Conservation (phyloP, 306 rosid species). For the Benincasa hispida region DNA sequence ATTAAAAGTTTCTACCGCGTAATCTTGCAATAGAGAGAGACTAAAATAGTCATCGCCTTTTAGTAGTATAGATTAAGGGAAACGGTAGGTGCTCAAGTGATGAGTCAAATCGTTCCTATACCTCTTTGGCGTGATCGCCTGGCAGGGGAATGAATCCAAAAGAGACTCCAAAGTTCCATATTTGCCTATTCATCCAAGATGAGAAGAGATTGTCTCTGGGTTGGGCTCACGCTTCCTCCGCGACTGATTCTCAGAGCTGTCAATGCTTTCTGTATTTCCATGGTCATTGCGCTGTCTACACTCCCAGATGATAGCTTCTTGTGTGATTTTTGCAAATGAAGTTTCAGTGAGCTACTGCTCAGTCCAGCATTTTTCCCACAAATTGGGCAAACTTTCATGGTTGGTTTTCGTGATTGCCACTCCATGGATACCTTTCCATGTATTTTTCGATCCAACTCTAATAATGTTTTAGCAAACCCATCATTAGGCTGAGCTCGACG, state of each 20-base stretch:
- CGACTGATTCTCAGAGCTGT: conserved; percentile 41
- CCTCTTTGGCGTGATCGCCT: too few species aligned
- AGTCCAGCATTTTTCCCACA: conserved; percentile 89
- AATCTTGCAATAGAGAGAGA: too few species aligned
- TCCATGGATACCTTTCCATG: conserved; percentile 83
- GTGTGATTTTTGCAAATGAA: conserved; percentile 85
- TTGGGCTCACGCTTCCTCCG: conserved; percentile 3
- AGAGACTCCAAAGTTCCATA: background rate
- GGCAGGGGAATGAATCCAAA: background rate
- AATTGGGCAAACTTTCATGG: conserved; percentile 79
- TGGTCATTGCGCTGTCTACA: conserved; percentile 87
- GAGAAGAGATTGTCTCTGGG: conserved; percentile 1
- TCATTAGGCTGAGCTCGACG: conserved; percentile 93
- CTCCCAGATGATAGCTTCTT: conserved; percentile 88
- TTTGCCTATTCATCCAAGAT: conserved; percentile 1
- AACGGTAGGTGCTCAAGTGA: background rate
- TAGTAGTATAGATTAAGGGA: too few species aligned
- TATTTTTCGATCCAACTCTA: conserved; percentile 45
- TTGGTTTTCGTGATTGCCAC: conserved; percentile 78
- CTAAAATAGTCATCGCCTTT: too few species aligned
- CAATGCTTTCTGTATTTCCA: conserved; percentile 45
- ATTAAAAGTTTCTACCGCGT: too few species aligned
- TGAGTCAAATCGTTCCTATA: too few species aligned
- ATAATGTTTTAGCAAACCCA: conserved; percentile 59
- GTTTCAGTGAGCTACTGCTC: conserved; percentile 86